phyloP scores from a whole-genome alignment of 768 basidiomycete genomes.

The Phaffia australis region DNA sequence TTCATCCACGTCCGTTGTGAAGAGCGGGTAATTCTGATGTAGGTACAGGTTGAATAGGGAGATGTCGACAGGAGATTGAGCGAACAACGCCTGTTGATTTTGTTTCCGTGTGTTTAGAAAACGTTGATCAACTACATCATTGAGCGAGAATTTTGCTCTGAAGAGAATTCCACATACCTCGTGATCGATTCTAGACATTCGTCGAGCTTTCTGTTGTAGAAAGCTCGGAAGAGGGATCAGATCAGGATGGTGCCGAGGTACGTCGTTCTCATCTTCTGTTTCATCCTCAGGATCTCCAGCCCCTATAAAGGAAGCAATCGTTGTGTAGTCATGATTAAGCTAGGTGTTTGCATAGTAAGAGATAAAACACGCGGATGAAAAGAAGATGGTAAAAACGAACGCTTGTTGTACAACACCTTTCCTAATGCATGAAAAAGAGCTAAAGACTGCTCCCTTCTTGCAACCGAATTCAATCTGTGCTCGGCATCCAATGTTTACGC shows the following conservation, averaged over 20 bases:
- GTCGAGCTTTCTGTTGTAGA: slow-evolving; percentile 51
- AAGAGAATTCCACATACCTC: slow-evolving; percentile 46
- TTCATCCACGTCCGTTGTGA: slow-evolving; percentile 66
- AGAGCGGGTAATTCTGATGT: slow-evolving; percentile 86
- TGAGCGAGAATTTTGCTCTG: background rate
- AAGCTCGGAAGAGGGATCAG: slow-evolving; percentile 47
- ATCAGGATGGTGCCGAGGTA: slow-evolving; percentile 38
- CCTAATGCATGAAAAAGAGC: slow-evolving; percentile 86
- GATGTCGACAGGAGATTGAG: slow-evolving; percentile 81
- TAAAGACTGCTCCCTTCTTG: slow-evolving; percentile 72
- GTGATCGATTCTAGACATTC: slow-evolving; percentile 61
- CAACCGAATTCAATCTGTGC: slow-evolving; percentile 56
- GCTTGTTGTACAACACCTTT: slow-evolving; percentile 88
- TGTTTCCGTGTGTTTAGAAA: background rate
- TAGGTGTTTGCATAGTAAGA: background rate
- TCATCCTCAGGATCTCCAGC: slow-evolving; percentile 36
- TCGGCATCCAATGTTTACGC: background rate
- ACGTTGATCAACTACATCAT: too few species aligned
- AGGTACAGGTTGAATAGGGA: slow-evolving; percentile 79
- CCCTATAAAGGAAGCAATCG: slow-evolving; percentile 26
- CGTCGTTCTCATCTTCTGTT: slow-evolving; percentile 56
- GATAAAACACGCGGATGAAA: slow-evolving; percentile 8
- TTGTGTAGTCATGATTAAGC: background rate
- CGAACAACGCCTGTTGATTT: slow-evolving; percentile 51
- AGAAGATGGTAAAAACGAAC: slow-evolving; percentile 42